Conservation (phyloP, 306 rosid species). For the Betula pendula region DNA sequence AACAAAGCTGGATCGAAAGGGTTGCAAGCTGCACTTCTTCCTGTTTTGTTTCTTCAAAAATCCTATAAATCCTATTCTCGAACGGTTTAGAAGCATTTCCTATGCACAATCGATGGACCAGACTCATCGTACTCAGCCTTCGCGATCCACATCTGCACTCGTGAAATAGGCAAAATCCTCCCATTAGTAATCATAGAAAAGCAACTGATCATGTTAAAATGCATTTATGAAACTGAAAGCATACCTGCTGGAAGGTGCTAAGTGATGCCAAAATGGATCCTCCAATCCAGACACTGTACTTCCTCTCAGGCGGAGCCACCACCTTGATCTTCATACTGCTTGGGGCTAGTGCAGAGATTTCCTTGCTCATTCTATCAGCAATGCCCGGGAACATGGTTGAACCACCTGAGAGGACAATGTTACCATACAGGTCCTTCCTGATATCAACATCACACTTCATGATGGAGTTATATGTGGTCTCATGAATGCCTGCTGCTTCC, state of each 20-base stretch:
- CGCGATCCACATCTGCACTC: conserved; percentile 97
- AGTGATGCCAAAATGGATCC: conserved; percentile 99
- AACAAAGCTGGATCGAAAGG: conserved; percentile 50
- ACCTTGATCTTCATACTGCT: conserved; percentile 99
- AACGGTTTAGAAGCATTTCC: conserved; percentile 88
- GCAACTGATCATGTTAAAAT: conserved; percentile 1
- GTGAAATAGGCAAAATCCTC: not conserved
- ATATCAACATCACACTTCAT: conserved; percentile 99
- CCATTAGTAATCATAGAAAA: conserved; percentile 15
- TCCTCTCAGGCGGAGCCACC: conserved; percentile 98
- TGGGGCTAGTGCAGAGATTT: conserved; percentile 94
- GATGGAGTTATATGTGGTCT: conserved; percentile 98
- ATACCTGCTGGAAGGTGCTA: conserved; percentile 99
- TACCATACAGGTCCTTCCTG: conserved; percentile 94
- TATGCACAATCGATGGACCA: conserved; percentile 95
- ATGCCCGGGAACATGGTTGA: conserved; percentile 98
- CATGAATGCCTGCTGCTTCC: conserved; percentile 99
- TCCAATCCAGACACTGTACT: conserved; percentile 99
- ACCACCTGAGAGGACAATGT: conserved; percentile 98
- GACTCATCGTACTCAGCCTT: conserved; percentile 98
- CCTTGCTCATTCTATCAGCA: conserved; percentile 98
- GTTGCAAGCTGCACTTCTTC: conserved; percentile 41
- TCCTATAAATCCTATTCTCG: conserved; percentile 39
- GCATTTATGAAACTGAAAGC: conserved; percentile 14
- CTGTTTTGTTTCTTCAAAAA: conserved; percentile 38